These are phyloP conservation scores for Batkoa obscura DNA, from an alignment of 371 early-diverging fungal species.

Conservation along the genomic window DNA sequence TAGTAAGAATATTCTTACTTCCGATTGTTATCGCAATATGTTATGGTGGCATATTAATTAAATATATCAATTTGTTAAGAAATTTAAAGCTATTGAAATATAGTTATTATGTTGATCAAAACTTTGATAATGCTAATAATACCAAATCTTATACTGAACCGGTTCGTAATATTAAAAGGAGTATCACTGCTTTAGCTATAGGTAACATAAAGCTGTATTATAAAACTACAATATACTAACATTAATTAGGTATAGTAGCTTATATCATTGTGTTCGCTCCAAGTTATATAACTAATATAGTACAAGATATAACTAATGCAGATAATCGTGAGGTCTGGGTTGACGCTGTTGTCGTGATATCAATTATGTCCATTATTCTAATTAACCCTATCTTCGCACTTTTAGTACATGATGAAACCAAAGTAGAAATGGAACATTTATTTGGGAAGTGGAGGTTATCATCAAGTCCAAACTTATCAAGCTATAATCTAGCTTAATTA, in stretches of 20 bases:
- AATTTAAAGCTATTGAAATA: background rate
- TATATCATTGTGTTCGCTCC: background rate
- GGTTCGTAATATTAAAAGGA: too few relatives aligned
- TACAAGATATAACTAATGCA: background rate
- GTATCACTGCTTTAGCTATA: too few relatives aligned
- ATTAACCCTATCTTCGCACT: background rate
- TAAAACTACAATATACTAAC: background rate
- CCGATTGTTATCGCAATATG: background rate
- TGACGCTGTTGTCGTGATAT: background rate
- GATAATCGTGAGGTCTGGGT: background rate
- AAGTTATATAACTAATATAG: background rate
- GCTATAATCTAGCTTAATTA: too few relatives aligned
- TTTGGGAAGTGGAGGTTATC: too few relatives aligned
- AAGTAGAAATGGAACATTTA: too few relatives aligned
- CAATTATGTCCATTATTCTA: background rate
- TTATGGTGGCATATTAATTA: background rate
- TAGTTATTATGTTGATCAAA: background rate
- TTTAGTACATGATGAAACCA: background rate
- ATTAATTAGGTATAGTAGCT: background rate
- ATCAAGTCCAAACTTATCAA: too few relatives aligned
- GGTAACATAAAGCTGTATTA: too few relatives aligned
- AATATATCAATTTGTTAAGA: background rate
- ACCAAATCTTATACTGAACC: background rate
- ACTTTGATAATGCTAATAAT: too few relatives aligned
- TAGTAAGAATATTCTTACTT: background rate